phyloP scores from a whole-genome alignment of 1,139 yeast species.

The Scheffersomyces titani region DNA sequence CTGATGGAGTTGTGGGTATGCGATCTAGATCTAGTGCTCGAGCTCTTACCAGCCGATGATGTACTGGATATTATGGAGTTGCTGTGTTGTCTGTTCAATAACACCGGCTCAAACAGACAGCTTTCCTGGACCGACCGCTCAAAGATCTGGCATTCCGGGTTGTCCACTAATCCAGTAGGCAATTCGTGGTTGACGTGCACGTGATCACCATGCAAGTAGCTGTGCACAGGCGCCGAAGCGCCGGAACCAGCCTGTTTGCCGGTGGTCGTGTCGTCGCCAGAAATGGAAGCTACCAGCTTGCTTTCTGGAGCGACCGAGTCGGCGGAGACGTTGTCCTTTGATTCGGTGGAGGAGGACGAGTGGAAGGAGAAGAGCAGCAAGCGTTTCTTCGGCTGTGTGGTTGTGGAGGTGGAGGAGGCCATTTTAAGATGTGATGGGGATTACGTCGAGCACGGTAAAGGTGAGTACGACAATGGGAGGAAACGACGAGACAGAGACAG shows the following conservation, averaged over 20 bases:
- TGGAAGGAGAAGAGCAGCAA: constrained; percentile 12
- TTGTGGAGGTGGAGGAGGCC: neutral
- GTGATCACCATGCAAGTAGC: neutral
- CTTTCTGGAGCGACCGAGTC: neutral
- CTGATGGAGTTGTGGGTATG: constrained; percentile 31
- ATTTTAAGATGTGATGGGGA: neutral
- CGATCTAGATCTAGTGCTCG: constrained; percentile 23
- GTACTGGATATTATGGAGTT: constrained; percentile 1
- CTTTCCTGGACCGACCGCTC: constrained; percentile 64
- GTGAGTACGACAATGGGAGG: neutral
- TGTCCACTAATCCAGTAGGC: constrained; percentile 33
- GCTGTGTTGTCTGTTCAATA: constrained; percentile 6
- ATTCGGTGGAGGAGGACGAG: constrained; percentile 2
- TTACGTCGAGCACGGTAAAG: neutral
- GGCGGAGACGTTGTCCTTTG: neutral
- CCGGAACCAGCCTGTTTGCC: neutral
- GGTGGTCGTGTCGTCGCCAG: neutral
- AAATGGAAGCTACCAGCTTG: neutral
- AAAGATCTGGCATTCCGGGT: constrained; percentile 52
- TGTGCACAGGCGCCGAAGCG: neutral
- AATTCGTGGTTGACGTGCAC: neutral
- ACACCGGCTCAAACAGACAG: constrained; percentile 11
- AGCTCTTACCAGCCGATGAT: constrained; percentile 5
- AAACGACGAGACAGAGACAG: neutral
- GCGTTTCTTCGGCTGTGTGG: constrained; percentile 7